Base-by-base conservation (phyloP, 371 early-diverging fungal genomes). In the Haplosporangium sp. region DNA sequence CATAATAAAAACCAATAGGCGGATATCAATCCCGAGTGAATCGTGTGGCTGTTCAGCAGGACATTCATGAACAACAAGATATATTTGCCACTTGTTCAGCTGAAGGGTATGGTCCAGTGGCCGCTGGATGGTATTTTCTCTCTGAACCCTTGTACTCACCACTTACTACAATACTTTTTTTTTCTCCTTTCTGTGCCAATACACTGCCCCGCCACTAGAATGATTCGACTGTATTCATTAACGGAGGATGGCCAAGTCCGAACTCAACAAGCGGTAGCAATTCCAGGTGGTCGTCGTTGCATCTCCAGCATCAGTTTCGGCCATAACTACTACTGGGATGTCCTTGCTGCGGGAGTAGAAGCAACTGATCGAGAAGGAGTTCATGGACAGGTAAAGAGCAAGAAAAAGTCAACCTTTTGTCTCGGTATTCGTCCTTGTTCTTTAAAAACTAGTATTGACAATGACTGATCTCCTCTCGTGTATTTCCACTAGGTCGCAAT, bases 261-360 rank as follows among this genome's bases (percentile, higher is more conserved):
- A 6, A 51, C 55, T 5, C 48, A 46, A 7, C 62, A 59, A 21
- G 20, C 42, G 4, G 38, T 77, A 13, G 51, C 6, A 12, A 52
- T 45, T 6, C 51, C 54, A 8, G 62, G 57, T 21, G 63, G 67
- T 0, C 55, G 36, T 13, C 40, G 77, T 42, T 43, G 67, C 13
- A 59, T 77, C 13, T 79, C 80, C 2, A 68, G 80, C 20, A 55
- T 79, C 13, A 43, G 60, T n/a, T 73, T 79, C 47, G 73, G 80
- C 12, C 59, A 68, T n/a, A 59, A 66, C 6, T 55, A 59, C 59
- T 79, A 59, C 47, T 79, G 80, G 80, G 73, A 79, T 42, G 57
- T 57, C 16, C 41, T 79, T 12, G 80, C 69, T n/a, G 80, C 61
- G 1, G 80, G 80, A 5, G 10, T 69, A 9, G 80, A 79, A 14